phyloP scores from a whole-genome alignment of 2,329 filamentous ascomycete species.

The Penicillium paneum region DNA sequence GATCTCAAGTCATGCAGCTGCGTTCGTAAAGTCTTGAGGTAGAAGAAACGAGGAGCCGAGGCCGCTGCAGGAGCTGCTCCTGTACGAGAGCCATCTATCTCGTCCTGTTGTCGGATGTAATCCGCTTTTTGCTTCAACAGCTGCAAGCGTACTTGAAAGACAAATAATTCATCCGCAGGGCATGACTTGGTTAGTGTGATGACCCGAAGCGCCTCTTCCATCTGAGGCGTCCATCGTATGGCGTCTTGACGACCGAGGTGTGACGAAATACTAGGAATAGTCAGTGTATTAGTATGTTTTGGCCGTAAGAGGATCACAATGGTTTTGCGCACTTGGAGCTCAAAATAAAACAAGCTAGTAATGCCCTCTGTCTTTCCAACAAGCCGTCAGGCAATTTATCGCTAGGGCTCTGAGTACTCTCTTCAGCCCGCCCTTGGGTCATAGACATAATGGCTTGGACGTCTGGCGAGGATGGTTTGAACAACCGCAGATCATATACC shows the following conservation, averaged over 20 bases:
- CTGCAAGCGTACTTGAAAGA: conserved; percentile 39
- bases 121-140: conserved; percentile 32
- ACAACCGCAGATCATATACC: conserved; percentile 37
- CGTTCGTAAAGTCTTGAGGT: conserved; percentile 31
- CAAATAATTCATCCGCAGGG: conserved; percentile 31
- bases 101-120: conserved; percentile 31
- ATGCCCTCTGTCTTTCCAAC: conserved; percentile 29
- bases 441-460: conserved; percentile 32
- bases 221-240: conserved; percentile 39
- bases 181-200: conserved; percentile 27
- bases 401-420: conserved; percentile 2
- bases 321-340: conserved; percentile 27
- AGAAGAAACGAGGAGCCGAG: conserved; percentile 22
- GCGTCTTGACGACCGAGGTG: conserved; percentile 36
- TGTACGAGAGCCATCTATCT: conserved; percentile 17
- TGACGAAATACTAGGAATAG: conserved; percentile 30
- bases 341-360: conserved; percentile 32
- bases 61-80: conserved; percentile 3
- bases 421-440: conserved; percentile 27
- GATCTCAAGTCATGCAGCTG: conserved; percentile 32
- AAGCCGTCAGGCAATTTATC: conserved; percentile 15
- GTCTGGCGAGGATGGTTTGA: conserved; percentile 31
- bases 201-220: conserved; percentile 37
- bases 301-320: not conserved
- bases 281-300: conserved; percentile 4